Evolutionary conservation across 2,329 filamentous ascomycete genomes (phyloP).

Genomic region (Didymella pomorum): DNA sequence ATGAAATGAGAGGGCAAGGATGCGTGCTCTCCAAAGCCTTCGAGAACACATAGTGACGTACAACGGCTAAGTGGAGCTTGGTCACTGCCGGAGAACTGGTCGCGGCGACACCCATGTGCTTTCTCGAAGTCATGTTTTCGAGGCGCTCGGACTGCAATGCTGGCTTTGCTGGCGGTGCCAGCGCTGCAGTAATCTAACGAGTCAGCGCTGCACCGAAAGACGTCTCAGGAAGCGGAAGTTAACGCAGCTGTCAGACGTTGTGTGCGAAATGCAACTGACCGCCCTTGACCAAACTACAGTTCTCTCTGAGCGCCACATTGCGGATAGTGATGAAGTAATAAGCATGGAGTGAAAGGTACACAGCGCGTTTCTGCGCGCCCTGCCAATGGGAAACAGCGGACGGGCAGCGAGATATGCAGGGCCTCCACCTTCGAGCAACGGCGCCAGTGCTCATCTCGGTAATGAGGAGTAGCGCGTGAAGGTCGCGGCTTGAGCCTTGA

Average conservation of each 20-base stretch:
- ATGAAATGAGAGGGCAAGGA: constrained; percentile 19
- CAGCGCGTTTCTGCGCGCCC: background rate
- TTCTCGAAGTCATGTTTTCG: constrained; percentile 12
- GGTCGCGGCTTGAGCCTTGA: constrained; percentile 17
- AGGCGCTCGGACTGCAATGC: constrained; percentile 17
- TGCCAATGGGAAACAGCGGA: constrained; percentile 16
- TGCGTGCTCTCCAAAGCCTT: constrained; percentile 5
- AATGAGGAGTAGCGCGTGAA: constrained; percentile 14
- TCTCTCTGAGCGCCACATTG: background rate
- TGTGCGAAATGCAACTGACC: constrained; percentile 2
- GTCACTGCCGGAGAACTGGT: constrained; percentile 9
- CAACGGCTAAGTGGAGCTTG: constrained; percentile 8
- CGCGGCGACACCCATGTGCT: constrained; percentile 18
- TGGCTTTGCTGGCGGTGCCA: constrained; percentile 2
- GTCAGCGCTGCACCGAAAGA: constrained; percentile 14
- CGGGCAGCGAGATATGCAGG: constrained; percentile 16
- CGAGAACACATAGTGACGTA: constrained; percentile 20
- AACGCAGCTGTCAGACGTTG: constrained; percentile 3
- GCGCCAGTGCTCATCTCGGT: constrained; percentile 18
- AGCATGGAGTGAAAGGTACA: constrained; percentile 9
- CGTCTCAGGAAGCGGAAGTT: constrained; percentile 16
- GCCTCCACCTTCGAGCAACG: constrained; percentile 9
- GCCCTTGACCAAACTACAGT: background rate
- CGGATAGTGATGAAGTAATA: background rate
- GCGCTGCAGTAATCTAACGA: constrained; percentile 22